These are phyloP conservation scores for Fusarium kyushuense DNA, from an alignment of 2,329 filamentous ascomycete species.

Conservation along the genomic window DNA sequence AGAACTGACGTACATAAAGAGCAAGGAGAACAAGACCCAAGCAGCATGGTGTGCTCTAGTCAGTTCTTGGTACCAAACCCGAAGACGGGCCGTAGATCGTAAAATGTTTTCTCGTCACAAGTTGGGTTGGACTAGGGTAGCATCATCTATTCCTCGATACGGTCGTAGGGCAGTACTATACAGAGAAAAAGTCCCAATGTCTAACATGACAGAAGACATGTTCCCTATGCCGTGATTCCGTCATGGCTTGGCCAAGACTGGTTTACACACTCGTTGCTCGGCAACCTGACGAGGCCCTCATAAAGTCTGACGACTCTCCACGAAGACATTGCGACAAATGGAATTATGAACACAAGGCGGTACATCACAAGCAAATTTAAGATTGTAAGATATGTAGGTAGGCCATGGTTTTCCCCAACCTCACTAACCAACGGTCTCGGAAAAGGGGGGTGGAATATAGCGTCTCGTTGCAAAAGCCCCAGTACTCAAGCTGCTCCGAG, in stretches of 20 bases:
- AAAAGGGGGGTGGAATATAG: constrained; percentile 92
- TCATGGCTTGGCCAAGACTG: background rate
- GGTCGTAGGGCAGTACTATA: constrained; percentile 14
- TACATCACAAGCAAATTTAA: constrained; percentile 1
- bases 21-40: constrained; percentile 25
- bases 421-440: constrained; percentile 91
- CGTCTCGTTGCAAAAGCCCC: constrained; percentile 70
- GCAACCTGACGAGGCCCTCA: constrained; percentile 1
- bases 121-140: background rate
- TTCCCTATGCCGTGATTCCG: background rate
- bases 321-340: background rate
- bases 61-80: constrained; percentile 30
- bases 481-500: constrained; percentile 72
- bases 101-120: constrained; percentile 1
- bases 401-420: constrained; percentile 90
- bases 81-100: constrained; percentile 38
- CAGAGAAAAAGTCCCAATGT: background rate
- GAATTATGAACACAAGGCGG: background rate
- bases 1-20: background rate
- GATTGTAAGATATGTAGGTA: constrained; percentile 68
- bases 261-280: background rate
- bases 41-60: constrained; percentile 22
- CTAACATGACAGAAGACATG: background rate
- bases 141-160: constrained; percentile 16
- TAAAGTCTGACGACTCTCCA: background rate